Evolutionary conservation across 2,329 filamentous ascomycete species (phyloP).

Genomic region (Aspergillus fumigatus): DNA sequence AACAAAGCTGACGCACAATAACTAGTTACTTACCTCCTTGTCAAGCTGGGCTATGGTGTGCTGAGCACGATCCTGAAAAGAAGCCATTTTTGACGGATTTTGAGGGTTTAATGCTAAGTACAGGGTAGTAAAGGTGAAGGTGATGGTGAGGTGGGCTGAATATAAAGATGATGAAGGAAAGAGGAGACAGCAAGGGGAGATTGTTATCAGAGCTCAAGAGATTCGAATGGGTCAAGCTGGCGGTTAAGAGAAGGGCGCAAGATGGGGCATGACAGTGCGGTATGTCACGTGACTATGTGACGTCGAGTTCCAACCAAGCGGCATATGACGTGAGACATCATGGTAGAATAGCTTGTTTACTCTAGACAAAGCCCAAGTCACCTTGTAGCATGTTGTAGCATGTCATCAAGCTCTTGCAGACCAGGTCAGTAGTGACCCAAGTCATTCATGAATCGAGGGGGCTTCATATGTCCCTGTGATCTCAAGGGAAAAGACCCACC

Average conservation of each 20-base stretch:
- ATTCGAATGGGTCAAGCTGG: conserved; percentile 15
- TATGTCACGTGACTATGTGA: conserved; percentile 19
- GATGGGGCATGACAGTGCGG: conserved; percentile 10
- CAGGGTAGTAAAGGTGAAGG: background rate
- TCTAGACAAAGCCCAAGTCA: background rate
- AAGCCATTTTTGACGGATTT: conserved; percentile 28
- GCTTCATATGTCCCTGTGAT: too few species aligned
- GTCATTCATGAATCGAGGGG: too few species aligned
- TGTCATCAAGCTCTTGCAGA: background rate
- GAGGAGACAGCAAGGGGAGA: conserved; percentile 7
- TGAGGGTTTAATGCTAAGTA: conserved; percentile 1
- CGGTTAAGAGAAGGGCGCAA: conserved; percentile 9
- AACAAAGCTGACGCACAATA: conserved; percentile 20
- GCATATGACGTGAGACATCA: background rate
- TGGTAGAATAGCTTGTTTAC: background rate
- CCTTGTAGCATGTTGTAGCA: background rate
- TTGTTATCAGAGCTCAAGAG: background rate
- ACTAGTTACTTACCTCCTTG: conserved; percentile 54
- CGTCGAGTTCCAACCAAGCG: conserved; percentile 6
- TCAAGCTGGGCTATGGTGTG: conserved; percentile 63
- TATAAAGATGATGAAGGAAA: conserved; percentile 1
- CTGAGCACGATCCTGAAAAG: conserved; percentile 60
- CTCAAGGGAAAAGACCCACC: too few species aligned
- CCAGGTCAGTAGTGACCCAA: background rate
- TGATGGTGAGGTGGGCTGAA: background rate